These are phyloP conservation scores for Paramecium sonneborni DNA, from an alignment of 73 alveolate species.

Conservation along the genomic window DNA sequence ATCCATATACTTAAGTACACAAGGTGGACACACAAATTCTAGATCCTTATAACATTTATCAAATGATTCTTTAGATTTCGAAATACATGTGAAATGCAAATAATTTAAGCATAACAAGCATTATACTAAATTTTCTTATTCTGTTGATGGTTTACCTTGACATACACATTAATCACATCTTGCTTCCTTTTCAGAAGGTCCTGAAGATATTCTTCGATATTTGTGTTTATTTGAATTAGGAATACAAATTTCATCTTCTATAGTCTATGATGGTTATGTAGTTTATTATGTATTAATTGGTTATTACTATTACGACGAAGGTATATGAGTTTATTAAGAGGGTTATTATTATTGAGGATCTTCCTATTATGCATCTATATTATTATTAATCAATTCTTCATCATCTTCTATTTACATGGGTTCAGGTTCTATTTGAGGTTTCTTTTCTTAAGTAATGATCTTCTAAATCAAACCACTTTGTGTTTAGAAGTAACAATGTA, in stretches of 20 bases:
- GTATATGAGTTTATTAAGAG: neutral
- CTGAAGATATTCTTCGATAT: neutral
- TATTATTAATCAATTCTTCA: neutral
- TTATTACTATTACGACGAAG: neutral
- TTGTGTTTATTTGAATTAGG: neutral
- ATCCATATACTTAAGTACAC: slow-evolving; percentile 7
- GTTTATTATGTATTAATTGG: neutral
- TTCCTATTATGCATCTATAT: neutral
- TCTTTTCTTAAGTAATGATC: neutral
- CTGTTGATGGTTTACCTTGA: neutral
- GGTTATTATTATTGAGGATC: neutral
- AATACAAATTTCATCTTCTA: neutral
- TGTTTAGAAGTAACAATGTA: neutral
- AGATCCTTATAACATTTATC: neutral
- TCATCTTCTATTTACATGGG: neutral
- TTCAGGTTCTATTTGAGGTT: neutral
- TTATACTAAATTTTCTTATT: neutral
- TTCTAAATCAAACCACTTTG: neutral
- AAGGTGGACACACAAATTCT: slow-evolving; percentile 49
- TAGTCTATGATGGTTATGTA: neutral
- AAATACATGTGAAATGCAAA: neutral
- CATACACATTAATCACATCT: neutral
- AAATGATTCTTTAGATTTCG: neutral
- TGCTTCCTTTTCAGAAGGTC: neutral
- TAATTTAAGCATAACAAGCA: neutral